A percentile compares a stretch with the other conserved stretches of the same genome.
Conservation (phyloP, 2,329 filamentous ascomycete species). For the Ascochyta rabiei region DNA sequence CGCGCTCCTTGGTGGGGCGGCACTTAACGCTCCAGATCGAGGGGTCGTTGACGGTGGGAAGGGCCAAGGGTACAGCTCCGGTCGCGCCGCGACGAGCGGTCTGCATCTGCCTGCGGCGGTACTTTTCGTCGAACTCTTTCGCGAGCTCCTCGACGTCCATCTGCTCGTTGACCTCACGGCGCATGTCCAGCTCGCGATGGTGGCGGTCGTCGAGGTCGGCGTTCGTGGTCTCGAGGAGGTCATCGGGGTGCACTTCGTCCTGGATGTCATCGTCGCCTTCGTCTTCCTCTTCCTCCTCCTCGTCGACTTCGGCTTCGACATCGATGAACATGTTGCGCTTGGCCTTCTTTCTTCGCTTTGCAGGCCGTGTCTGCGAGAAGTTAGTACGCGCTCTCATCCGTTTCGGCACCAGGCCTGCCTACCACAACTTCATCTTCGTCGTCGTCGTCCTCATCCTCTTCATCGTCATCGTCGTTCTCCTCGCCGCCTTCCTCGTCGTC, state of each 20-base stretch:
- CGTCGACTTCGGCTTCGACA: conserved; percentile 97
- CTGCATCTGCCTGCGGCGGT: conserved; percentile 69
- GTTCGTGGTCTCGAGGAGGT: conserved; percentile 77
- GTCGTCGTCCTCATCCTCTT: conserved; percentile 67
- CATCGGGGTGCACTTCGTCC: conserved; percentile 88
- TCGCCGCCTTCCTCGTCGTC: conserved; percentile 49
- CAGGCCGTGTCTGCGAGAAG: conserved; percentile 66
- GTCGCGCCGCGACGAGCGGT: conserved; percentile 38
- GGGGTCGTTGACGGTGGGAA: conserved; percentile 93
- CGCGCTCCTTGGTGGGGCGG: conserved; percentile 93
- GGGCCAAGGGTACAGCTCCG: conserved; percentile 62
- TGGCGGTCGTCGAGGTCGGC: conserved; percentile 87
- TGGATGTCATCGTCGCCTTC: conserved; percentile 84
- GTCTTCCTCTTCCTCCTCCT: conserved; percentile 81
- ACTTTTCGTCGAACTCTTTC: conserved; percentile 78
- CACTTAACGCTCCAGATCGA: conserved; percentile 94
- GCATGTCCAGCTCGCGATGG: conserved; percentile 91
- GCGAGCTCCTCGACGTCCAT: conserved; percentile 95
- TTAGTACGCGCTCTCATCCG: conserved; percentile 23
- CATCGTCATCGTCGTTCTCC: conserved; percentile 65
- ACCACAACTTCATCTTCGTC: conserved; percentile 60
- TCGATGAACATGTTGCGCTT: conserved; percentile 89
- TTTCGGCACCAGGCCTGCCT: conserved; percentile 17
- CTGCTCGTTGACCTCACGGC: conserved; percentile 83
- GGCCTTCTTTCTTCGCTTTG: conserved; percentile 78